Conservation (phyloP, 1,284 basidiomycete genomes). For the Apiotrichum gamsii region DNA sequence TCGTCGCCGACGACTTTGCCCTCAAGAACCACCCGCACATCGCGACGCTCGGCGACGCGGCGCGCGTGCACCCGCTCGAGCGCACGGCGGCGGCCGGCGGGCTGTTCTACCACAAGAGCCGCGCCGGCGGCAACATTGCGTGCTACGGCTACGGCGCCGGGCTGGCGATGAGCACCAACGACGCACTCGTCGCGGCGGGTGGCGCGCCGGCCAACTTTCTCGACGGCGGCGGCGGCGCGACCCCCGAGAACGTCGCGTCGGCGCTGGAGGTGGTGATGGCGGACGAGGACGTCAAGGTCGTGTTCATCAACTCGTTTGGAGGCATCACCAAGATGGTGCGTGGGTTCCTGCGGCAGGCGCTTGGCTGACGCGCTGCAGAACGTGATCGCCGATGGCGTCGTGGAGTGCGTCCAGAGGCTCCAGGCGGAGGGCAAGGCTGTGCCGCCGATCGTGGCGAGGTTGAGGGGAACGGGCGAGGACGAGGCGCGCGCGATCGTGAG, state of each 20-base stretch:
- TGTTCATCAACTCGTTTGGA: constrained; percentile 29
- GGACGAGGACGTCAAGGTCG: constrained; percentile 21
- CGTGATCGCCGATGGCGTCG: constrained; percentile 18
- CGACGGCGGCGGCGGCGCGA: constrained; percentile 31
- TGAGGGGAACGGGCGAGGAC: constrained; percentile 23
- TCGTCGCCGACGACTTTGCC: constrained; percentile 2
- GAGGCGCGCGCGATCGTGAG: constrained; percentile 20
- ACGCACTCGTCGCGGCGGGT: constrained; percentile 18
- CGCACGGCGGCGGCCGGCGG: constrained; percentile 4
- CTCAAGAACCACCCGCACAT: neutral
- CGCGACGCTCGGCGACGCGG: neutral
- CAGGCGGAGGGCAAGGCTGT: constrained; percentile 8
- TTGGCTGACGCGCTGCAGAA: no score
- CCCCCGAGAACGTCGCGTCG: constrained; percentile 21
- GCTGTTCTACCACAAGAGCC: constrained; percentile 17
- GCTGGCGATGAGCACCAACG: constrained; percentile 25
- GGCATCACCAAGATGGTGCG: constrained; percentile 26
- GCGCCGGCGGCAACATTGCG: constrained; percentile 14
- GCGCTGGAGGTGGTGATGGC: constrained; percentile 19
- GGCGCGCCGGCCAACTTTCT: constrained; percentile 28
- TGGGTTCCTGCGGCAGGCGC: no score
- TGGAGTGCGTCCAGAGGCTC: constrained; percentile 4
- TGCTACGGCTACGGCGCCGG: constrained; percentile 22
- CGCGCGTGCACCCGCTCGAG: constrained; percentile 10
- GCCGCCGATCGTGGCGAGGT: constrained; percentile 15